phyloP scores from a whole-genome alignment of 352 stramenopile genomes.

The Globisporangium parvum region DNA sequence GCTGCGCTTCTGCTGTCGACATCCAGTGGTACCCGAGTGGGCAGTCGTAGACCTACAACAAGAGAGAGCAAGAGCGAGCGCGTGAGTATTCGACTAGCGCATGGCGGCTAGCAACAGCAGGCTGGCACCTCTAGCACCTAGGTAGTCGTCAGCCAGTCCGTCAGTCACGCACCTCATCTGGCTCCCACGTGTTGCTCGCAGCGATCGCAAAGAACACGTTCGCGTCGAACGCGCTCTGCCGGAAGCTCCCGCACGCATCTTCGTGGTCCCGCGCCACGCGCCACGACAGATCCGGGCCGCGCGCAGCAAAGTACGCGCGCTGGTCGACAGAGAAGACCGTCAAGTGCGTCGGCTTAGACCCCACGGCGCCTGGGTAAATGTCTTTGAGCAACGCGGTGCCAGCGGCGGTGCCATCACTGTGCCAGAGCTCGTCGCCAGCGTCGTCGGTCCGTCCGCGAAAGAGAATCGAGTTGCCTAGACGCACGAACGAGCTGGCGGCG shows the following conservation, averaged over 20 bases:
- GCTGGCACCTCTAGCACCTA: no score
- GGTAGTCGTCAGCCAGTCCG: background rate
- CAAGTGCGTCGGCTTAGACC: conserved; percentile 30
- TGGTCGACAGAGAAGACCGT: conserved; percentile 48
- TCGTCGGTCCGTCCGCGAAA: conserved; percentile 23
- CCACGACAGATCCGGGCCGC: conserved; percentile 69
- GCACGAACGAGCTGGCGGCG: conserved; percentile 20
- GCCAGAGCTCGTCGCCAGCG: conserved; percentile 67
- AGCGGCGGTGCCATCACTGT: conserved; percentile 51
- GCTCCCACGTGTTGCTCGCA: conserved; percentile 52
- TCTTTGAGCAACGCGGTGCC: conserved; percentile 70
- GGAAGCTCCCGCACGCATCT: conserved; percentile 71
- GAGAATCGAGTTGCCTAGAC: conserved; percentile 15
- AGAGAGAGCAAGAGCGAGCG: background rate
- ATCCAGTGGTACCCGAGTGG: conserved; percentile 79
- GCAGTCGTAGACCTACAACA: conserved; percentile 74
- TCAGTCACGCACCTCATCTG: conserved; percentile 22
- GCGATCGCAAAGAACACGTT: conserved; percentile 72
- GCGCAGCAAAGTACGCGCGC: conserved; percentile 77
- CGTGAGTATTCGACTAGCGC: background rate
- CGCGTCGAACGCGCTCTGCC: conserved; percentile 45
- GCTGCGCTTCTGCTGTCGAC: conserved; percentile 59
- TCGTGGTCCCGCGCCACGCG: conserved; percentile 20
- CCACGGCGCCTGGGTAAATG: conserved; percentile 30
- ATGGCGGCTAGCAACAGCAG: no score